Percentiles rank a stretch among this genome's conserved stretches.
Evolutionary conservation across 2,329 filamentous ascomycete genomes (phyloP).

Genomic region (Fusarium poae): DNA sequence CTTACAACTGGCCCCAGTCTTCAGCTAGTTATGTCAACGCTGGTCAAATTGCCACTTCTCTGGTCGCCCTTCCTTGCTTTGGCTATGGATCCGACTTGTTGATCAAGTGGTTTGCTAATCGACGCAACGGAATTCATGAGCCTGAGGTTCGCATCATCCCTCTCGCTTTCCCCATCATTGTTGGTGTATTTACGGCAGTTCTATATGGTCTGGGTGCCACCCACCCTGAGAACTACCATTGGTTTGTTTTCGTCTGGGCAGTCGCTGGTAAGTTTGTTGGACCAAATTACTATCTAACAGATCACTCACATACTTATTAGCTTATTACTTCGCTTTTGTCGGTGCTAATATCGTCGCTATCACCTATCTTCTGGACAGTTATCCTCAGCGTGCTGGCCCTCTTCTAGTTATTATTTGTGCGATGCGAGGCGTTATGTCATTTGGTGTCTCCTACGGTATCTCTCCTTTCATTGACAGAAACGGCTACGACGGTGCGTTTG

Average conservation of each 20-base stretch:
- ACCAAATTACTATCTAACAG: not conserved
- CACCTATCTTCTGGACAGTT: conserved; percentile 43
- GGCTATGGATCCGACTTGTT: conserved; percentile 40
- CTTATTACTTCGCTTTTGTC: conserved; percentile 23
- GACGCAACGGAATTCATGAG: conserved; percentile 39
- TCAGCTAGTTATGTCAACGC: conserved; percentile 42
- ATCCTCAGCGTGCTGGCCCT: conserved; percentile 40
- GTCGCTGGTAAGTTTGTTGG: conserved; percentile 6
- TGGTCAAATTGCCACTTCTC: conserved; percentile 39
- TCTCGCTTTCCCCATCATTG: conserved; percentile 37
- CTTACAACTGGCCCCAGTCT: conserved; percentile 41
- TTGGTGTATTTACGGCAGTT: conserved; percentile 28
- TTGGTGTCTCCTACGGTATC: conserved; percentile 42
- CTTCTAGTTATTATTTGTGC: conserved; percentile 43
- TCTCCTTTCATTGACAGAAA: conserved; percentile 33
- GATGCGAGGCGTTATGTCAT: conserved; percentile 39
- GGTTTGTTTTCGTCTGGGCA: conserved; percentile 28
- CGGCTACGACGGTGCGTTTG: conserved; percentile 23
- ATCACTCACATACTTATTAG: not conserved
- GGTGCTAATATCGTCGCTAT: conserved; percentile 43
- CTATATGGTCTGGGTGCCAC: conserved; percentile 18
- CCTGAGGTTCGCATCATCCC: conserved; percentile 40
- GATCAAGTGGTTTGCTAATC: conserved; percentile 40
- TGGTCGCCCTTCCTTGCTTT: conserved; percentile 38
- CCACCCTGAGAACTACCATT: conserved; percentile 22